Base-by-base conservation (phyloP, 2,329 filamentous ascomycete genomes). In the Aspergillus sp. region DNA sequence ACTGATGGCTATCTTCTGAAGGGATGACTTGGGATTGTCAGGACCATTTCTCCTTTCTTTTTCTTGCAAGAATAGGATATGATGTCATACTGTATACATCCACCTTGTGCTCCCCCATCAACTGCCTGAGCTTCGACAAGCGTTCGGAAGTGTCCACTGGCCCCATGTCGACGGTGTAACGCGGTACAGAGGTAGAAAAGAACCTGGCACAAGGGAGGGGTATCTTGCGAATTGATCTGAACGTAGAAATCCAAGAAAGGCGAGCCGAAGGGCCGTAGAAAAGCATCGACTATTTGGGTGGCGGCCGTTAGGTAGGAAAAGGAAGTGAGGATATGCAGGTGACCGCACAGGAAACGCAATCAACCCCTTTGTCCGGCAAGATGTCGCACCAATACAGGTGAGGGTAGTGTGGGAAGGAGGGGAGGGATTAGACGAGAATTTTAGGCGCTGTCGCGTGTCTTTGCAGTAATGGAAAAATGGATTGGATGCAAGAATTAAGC, bases 1-100 rank as follows among this genome's bases (percentile, higher is more conserved):
- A 97, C 58, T 91, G 88, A 68, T 98, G 93, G 65, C 88, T 91
- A 68, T 98, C 93, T 79, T 97, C 93, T 30, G 91, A 96, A 0
- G 93, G 93, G 5, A 97, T 81, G 64, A 98, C 91, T 97, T 65
- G 47, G 46, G 57, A 57, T 53, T 23, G 55, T 63, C 58, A 78
- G 72, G 60, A 54, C 55, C 53, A 37, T 37, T 7, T 19, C 39
- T 35, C 47, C 50, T 48, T 47, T n/a, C 39, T 52, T 52, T 9
- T 3, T 19, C 5, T 43, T 43, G 20, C 30, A 15, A 42, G 39
- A 49, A 41, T 13, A 39, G 51, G 50, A 51, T 53, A 51, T 60
- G 56, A 56, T 49, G 39, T 53, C 56, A 55, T 83, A 96, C 91
- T 85, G 74, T 98, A 98, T 51, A 97, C 79, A 69, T 97, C 90